These are phyloP conservation scores for Leccinum cinnamomeum DNA, from an alignment of 1,284 basidiomycete genomes.

Conservation along the genomic window DNA sequence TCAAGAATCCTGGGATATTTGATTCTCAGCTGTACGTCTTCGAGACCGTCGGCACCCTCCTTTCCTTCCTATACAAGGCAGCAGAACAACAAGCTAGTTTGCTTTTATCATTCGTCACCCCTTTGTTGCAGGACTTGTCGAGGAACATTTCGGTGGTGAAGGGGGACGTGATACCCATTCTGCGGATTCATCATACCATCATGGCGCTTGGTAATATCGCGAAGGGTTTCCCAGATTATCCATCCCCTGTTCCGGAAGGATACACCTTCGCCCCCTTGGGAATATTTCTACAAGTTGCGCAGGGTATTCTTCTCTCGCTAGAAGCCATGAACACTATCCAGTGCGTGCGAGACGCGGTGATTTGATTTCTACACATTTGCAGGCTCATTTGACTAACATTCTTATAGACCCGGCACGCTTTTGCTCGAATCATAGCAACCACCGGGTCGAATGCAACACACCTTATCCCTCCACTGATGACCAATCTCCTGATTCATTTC, in stretches of 20 bases:
- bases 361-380: constrained; percentile 29
- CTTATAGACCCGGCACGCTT: constrained; percentile 86
- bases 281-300: constrained; percentile 86
- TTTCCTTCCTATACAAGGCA: constrained; percentile 70
- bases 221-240: constrained; percentile 95
- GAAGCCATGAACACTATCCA: constrained; percentile 88
- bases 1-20: constrained; percentile 72
- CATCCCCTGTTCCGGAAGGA: constrained; percentile 61
- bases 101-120: constrained; percentile 78
- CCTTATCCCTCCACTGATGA: constrained; percentile 85
- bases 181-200: constrained; percentile 94
- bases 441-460: constrained; percentile 82
- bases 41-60: constrained; percentile 86
- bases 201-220: constrained; percentile 94
- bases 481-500: constrained; percentile 86
- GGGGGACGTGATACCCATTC: constrained; percentile 68
- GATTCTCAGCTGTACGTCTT: constrained; percentile 95
- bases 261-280: constrained; percentile 76
- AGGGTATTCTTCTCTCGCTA: constrained; percentile 86
- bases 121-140: constrained; percentile 78
- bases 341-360: constrained; percentile 90
- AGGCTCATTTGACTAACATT: constrained; percentile 13
- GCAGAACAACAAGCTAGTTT: constrained; percentile 74
- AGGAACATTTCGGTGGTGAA: constrained; percentile 61
- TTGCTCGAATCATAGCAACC: constrained; percentile 89